Evolutionary conservation across 352 stramenopile genomes (phyloP).

Genomic region (Phytophthora citricola): DNA sequence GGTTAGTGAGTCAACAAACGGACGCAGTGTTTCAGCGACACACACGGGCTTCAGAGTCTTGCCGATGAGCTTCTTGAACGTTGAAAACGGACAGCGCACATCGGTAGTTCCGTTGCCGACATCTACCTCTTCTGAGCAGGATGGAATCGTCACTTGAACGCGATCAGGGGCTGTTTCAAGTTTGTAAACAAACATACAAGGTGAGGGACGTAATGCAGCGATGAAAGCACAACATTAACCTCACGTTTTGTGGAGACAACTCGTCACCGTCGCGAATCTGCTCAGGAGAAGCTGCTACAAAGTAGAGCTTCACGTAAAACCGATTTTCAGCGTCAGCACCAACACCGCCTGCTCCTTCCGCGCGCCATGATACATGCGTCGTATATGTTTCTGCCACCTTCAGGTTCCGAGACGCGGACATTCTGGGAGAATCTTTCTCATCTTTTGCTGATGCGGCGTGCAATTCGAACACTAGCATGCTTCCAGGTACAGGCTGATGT

Average conservation of each 20-base stretch:
- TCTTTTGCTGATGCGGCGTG: constrained; percentile 39
- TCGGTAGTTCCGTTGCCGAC: constrained; percentile 47
- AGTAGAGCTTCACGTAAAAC: constrained; percentile 78
- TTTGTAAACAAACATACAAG: constrained; percentile 2
- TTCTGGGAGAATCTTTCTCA: constrained; percentile 5
- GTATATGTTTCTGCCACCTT: constrained; percentile 3
- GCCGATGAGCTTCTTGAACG: constrained; percentile 75
- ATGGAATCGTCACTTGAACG: constrained; percentile 71
- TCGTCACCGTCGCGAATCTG: constrained; percentile 73
- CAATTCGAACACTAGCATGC: constrained; percentile 84
- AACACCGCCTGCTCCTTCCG: constrained; percentile 1
- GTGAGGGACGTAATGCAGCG: background rate
- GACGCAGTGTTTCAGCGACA: constrained; percentile 72
- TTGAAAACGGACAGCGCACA: constrained; percentile 65
- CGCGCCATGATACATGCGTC: constrained; percentile 20
- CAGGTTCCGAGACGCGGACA: constrained; percentile 26
- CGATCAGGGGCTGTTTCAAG: constrained; percentile 60
- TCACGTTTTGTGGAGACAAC: constrained; percentile 66
- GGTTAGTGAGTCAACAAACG: constrained; percentile 65
- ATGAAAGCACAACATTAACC: constrained; percentile 9
- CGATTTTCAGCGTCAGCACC: constrained; percentile 26
- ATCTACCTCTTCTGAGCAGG: constrained; percentile 69
- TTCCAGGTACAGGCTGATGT: constrained; percentile 70
- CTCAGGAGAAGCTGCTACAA: constrained; percentile 68
- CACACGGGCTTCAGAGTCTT: constrained; percentile 72